Evolutionary conservation across 768 basidiomycete genomes (phyloP).

Genomic region (Psilocybe subaeruginosa): DNA sequence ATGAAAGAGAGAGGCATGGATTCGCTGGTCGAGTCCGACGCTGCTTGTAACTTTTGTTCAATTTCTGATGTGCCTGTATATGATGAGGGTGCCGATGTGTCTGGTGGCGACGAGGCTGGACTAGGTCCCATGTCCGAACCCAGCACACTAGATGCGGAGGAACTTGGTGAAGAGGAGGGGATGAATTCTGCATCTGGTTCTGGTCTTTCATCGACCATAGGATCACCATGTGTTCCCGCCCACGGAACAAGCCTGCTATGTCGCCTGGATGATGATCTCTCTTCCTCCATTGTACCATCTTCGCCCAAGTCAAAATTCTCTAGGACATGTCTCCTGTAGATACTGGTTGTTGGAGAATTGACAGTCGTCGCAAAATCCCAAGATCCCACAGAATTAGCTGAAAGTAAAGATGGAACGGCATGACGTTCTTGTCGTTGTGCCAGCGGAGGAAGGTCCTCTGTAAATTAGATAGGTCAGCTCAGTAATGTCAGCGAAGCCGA

Average conservation of each 20-base stretch:
- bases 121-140: slow-evolving; percentile 11
- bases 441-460: slow-evolving; percentile 74
- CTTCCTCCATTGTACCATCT: slow-evolving; percentile 36
- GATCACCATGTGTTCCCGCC: slow-evolving; percentile 16
- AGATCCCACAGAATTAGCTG: slow-evolving; percentile 64
- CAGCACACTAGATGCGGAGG: slow-evolving; percentile 22
- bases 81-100: slow-evolving; percentile 21
- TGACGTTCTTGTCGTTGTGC: slow-evolving; percentile 74
- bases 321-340: slow-evolving; percentile 25
- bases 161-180: slow-evolving; percentile 24
- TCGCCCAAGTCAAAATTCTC: slow-evolving; percentile 29
- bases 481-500: not conserved
- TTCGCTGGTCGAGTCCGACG: not conserved
- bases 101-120: slow-evolving; percentile 15
- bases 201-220: slow-evolving; percentile 8
- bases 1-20: slow-evolving; percentile 8
- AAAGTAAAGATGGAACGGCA: slow-evolving; percentile 35
- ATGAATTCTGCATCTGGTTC: slow-evolving; percentile 15
- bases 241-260: slow-evolving; percentile 23
- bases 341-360: slow-evolving; percentile 36
- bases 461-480: not conserved
- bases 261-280: slow-evolving; percentile 7
- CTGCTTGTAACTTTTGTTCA: slow-evolving; percentile 4
- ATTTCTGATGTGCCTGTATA: slow-evolving; percentile 15
- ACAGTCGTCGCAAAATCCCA: slow-evolving; percentile 76